Evolutionary conservation across 257 asterid species (phyloP), one percentile per base, ranked within the genome.

Genomic region (Plantago elongata): DNA sequence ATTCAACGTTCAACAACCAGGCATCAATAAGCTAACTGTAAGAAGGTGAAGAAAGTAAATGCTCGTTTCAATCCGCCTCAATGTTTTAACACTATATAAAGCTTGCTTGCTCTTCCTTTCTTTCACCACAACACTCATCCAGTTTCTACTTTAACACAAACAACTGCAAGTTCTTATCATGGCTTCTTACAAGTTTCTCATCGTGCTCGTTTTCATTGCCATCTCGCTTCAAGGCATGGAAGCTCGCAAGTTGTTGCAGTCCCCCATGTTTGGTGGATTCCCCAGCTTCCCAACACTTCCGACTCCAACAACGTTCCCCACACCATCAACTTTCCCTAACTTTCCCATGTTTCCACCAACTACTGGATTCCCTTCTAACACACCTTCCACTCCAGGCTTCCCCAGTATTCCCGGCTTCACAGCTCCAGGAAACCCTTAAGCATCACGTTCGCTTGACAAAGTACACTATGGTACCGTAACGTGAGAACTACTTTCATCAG

Each of bases 111-210:
- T n/a, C 50, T 60, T 22, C 8, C 29, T 13, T 13, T 40, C 15
- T 17, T 37, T 45, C 62, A 34, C 9, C 54, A 16, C 37, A 10
- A 13, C 46, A 68, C 57, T 15, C 13, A 51, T 3, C 42, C 13
- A 46, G 17, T 11, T 27, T n/a, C 61, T 9, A 38, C 50, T 34
- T 13, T 27, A 51, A 54, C 3, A 27, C 40, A 54, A 9, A 7
- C 11, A 44, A 34, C 13, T 11, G 34, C 27, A 37, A 14, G 4
- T 11, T 13, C 12, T 30, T 17, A 58, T 47, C 50, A 77, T 77
- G 82, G 60, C 67, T 62, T 51, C 63, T 50, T 59, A 12, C 55
- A 65, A 66, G 69, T 9, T 72, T 44, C 45, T 73, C 18, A 46
- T 66, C 16, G 11, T 66, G n/a, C 51, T 74, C 60, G 0, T 63